phyloP scores from a whole-genome alignment of 805 yeast genomes.

The Hanseniaspora singularis region DNA sequence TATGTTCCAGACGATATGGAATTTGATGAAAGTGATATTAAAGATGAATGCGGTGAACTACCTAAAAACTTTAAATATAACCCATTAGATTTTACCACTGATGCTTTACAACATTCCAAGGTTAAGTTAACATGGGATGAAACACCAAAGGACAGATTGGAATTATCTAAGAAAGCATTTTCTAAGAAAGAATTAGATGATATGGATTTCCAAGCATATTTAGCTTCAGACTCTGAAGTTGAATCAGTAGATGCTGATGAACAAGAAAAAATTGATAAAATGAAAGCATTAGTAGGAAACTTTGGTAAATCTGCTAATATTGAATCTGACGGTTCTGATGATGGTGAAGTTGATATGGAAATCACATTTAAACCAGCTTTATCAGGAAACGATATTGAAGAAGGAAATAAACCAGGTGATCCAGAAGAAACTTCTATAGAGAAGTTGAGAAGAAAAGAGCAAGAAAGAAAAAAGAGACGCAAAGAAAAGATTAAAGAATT shows the following conservation, averaged over 20 bases:
- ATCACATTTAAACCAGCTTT: slow-evolving; percentile 89
- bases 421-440: slow-evolving; percentile 65
- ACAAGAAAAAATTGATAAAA: slow-evolving; percentile 43
- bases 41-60: slow-evolving; percentile 57
- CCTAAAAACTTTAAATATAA: slow-evolving; percentile 54
- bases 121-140: slow-evolving; percentile 98
- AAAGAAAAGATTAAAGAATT: slow-evolving; percentile 60
- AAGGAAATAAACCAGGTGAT: slow-evolving; percentile 22
- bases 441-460: slow-evolving; percentile 72
- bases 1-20: slow-evolving; percentile 89
- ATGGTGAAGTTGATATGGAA: slow-evolving; percentile 79
- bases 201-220: slow-evolving; percentile 83
- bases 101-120: slow-evolving; percentile 90
- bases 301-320: slow-evolving; percentile 24
- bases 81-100: slow-evolving; percentile 76
- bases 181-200: slow-evolving; percentile 79
- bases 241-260: slow-evolving; percentile 38
- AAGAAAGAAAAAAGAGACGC: slow-evolving; percentile 81
- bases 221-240: slow-evolving; percentile 61
- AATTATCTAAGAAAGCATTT: slow-evolving; percentile 67
- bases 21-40: slow-evolving; percentile 57
- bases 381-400: slow-evolving; percentile 25
- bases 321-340: slow-evolving; percentile 32
- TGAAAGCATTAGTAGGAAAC: slow-evolving; percentile 44
- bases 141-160: slow-evolving; percentile 80